Evolutionary conservation across 441 rosid species (phyloP).

Genomic region (Jatropha podagrica): DNA sequence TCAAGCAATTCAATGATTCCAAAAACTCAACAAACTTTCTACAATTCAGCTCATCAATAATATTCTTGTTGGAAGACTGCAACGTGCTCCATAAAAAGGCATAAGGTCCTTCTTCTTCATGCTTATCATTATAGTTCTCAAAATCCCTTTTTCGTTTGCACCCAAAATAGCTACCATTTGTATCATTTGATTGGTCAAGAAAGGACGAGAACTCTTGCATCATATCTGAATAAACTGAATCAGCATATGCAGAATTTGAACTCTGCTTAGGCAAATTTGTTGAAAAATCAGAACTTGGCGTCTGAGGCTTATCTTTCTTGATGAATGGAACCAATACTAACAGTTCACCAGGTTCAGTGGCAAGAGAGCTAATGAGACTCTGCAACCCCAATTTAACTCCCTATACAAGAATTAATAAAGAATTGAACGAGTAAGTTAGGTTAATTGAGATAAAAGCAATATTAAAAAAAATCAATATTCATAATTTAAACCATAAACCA

Average conservation of each 20-base stretch:
- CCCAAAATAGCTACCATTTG: constrained; percentile 14
- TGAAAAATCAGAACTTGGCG: constrained; percentile 37
- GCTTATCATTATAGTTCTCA: constrained; percentile 27
- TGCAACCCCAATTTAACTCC: constrained; percentile 59
- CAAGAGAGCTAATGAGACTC: constrained; percentile 36
- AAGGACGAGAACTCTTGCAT: constrained; percentile 51
- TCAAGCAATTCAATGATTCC: constrained; percentile 60
- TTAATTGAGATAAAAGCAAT: not conserved
- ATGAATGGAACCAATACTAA: constrained; percentile 64
- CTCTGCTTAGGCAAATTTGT: constrained; percentile 21
- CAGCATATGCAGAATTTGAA: constrained; percentile 45
- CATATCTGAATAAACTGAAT: constrained; percentile 58
- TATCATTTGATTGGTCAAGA: constrained; percentile 22
- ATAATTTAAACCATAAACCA: no score
- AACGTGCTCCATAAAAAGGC: constrained; percentile 50
- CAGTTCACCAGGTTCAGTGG: constrained; percentile 49
- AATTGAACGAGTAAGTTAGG: not conserved
- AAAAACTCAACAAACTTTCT: constrained; percentile 65
- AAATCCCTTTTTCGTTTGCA: constrained; percentile 29
- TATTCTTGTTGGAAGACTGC: constrained; percentile 43
- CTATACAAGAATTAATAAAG: constrained; percentile 34
- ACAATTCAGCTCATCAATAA: constrained; percentile 47
- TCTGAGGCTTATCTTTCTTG: constrained; percentile 54
- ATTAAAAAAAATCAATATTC: no score
- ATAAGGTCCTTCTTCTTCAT: constrained; percentile 35